Evolutionary conservation across 495 filamentous ascomycete species (phyloP).

Genomic region (Amniculicola lignicola): DNA sequence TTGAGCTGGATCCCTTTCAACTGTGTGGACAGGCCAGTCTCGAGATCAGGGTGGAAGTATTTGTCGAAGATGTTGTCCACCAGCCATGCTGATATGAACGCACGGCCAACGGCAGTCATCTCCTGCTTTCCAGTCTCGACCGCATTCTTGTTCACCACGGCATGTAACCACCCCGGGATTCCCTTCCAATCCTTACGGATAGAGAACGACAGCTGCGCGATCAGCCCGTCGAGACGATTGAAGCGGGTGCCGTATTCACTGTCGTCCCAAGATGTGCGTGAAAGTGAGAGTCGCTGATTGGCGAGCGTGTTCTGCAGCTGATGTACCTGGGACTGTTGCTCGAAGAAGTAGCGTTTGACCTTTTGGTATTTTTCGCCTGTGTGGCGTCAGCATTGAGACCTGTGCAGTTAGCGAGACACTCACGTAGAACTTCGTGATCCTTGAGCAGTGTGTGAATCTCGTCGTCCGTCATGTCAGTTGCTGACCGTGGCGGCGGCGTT

Average conservation of each 20-base stretch:
- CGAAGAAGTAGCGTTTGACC: slow-evolving; percentile 96
- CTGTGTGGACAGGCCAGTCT: slow-evolving; percentile 67
- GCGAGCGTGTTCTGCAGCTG: slow-evolving; percentile 94
- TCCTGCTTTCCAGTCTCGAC: slow-evolving; percentile 80
- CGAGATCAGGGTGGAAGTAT: slow-evolving; percentile 86
- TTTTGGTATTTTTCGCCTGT: slow-evolving; percentile 93
- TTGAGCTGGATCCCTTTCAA: slow-evolving; percentile 88
- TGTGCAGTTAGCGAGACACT: slow-evolving; percentile 14
- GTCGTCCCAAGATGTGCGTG: slow-evolving; percentile 91
- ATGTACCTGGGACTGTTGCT: slow-evolving; percentile 89
- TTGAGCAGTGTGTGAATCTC: slow-evolving; percentile 41
- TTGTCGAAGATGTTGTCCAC: slow-evolving; percentile 87
- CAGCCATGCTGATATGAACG: slow-evolving; percentile 84
- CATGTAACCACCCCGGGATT: slow-evolving; percentile 73
- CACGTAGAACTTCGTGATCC: slow-evolving; percentile 44
- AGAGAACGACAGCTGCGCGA: slow-evolving; percentile 90
- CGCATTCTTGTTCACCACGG: slow-evolving; percentile 79
- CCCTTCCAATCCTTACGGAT: slow-evolving; percentile 88
- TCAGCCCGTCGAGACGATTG: slow-evolving; percentile 86
- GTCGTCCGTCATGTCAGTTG: slow-evolving; percentile 42
- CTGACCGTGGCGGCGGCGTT: slow-evolving; percentile 39
- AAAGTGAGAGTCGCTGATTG: slow-evolving; percentile 90
- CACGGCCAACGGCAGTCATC: slow-evolving; percentile 94
- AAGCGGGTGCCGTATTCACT: slow-evolving; percentile 91
- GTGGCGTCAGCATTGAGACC: neutral